Evolutionary conservation across 1,139 yeast species (phyloP), one percentile per base, ranked within the genome.

Genomic region (Spathaspora sp.): DNA sequence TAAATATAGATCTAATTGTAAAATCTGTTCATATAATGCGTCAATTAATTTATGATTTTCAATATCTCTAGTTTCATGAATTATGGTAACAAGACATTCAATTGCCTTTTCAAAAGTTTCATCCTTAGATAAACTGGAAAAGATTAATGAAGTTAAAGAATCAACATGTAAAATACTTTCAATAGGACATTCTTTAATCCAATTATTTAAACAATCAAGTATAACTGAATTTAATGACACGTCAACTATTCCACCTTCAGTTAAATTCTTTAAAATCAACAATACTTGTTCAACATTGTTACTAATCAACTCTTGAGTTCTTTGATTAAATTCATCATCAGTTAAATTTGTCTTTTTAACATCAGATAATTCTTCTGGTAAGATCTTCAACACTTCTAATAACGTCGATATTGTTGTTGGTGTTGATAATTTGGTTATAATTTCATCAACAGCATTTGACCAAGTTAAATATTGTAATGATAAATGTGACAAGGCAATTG

Each of bases 321-420:
- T 78, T 3, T 63, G 56, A 49, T 79, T 76, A 58, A 88, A 87
- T 60, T 91, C 96, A 37, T 85, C 93, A 59, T 88, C 96, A 3
- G 91, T 81, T 50, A 91, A 70, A 27, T 93, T 84, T 1, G 95
- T 81, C 50, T 84, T 84, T 54, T 86, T 86, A 39, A 84, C 82
- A 55, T 88, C 95, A 43, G 84, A 70, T 43, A 93, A 77, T 64
- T 95, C 99, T 63, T 95, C 98, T 0, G 99, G 99, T 47, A 95
- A 70, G 43, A 93, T 84, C 60, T 84, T 84, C 51, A 95, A 75
- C 58, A 91, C 90, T 59, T 89, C 96, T 51, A 95, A 71, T 39
- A 70, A 60, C 47, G 68, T 57, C 43, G 67, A 59, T 50, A 65
- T 51, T 20, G 57, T 50, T 15, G 51, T 46, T 11, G 47, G 41